Evolutionary conservation across 805 yeast species (phyloP).

Genomic region (Suhomyces sp.): DNA sequence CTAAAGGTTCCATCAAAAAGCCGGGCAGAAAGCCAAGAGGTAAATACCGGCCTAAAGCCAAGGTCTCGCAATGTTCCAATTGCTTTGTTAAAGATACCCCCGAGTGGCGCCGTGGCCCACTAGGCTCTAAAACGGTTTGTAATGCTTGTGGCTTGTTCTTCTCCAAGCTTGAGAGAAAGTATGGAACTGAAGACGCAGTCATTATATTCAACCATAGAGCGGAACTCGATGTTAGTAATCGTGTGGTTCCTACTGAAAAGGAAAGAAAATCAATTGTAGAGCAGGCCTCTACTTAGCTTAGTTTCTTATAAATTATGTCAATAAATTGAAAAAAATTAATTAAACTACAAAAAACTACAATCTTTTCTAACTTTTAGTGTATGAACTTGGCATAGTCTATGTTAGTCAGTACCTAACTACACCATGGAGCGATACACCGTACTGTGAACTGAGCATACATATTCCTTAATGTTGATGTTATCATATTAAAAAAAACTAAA

Average conservation of each 20-base stretch:
- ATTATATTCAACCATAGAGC: slow-evolving; percentile 7
- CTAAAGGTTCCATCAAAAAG: background rate
- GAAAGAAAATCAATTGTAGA: slow-evolving; percentile 1
- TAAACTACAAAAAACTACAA: too few species aligned
- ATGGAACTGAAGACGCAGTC: slow-evolving; percentile 43
- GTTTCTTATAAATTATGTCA: background rate
- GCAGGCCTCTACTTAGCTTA: background rate
- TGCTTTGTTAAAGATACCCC: slow-evolving; percentile 78
- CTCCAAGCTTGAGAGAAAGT: slow-evolving; percentile 54
- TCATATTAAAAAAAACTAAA: background rate
- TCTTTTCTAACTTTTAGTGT: too few species aligned
- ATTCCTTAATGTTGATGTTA: background rate
- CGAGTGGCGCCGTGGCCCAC: slow-evolving; percentile 92
- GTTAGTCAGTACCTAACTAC: too few species aligned
- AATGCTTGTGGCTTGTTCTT: slow-evolving; percentile 89
- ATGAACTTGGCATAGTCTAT: too few species aligned
- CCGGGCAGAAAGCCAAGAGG: background rate
- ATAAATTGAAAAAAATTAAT: too few species aligned
- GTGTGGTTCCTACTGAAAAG: slow-evolving; percentile 9
- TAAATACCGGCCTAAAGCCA: background rate
- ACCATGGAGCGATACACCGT: too few species aligned
- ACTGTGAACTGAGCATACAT: too few species aligned
- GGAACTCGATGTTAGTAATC: slow-evolving; percentile 1
- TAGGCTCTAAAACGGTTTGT: slow-evolving; percentile 77
- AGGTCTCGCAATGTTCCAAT: slow-evolving; percentile 36